Base-by-base conservation (phyloP, 768 basidiomycete species). In the Coprinopsis sp. region DNA sequence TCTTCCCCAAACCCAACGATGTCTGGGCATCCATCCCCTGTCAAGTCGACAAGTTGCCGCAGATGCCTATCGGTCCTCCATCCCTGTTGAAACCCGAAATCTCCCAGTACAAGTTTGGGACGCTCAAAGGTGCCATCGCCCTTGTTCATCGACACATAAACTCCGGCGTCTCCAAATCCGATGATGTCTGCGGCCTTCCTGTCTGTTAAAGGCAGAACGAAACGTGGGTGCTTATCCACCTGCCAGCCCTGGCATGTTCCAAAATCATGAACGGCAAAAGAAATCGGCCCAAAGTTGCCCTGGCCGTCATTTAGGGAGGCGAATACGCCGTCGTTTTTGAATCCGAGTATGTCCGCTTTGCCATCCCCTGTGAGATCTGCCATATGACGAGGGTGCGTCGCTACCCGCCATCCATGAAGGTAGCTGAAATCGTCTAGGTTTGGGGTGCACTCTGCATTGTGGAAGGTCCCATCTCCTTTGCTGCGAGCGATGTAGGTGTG, bases 41-140 rank as follows among this genome's bases (percentile, higher is more conserved):
- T 46, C 6, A 46, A 8, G 23, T 46, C 44, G 2, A 27, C 44
- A 36, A 37, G 8, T n/a, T 36, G 16, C 25, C 44, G 18, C 11
- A 27, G 22, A 27, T 46, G 44, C 23, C 19, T 34, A 16, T 37
- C 44, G 21, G 37, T 33, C 11, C 33, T 22, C 44, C 44, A 46
- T 11, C 44, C 44, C 13, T 37, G 33, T 4, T 25, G n/a, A 23
- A 10, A n/a, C 18, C 44, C 44, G 37, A 46, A 46, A n/a, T 46
- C 44, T 10, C 27, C 25, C n/a, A 46, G 12, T 11, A 24, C 33
- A 13, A 14, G 6, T 10, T 34, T 28, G 16, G 33, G 10, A 6
- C 8, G 14, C 22, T 37, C 11, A 24, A 46, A 46, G 11, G 44
- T 46, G 5, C 44, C 44, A 25, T 46, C 36, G 18, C 44, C 44